Evolutionary conservation across 2,329 filamentous ascomycete species (phyloP), one percentile per base, ranked within the genome.

Genomic region (Beauveria bassiana): DNA sequence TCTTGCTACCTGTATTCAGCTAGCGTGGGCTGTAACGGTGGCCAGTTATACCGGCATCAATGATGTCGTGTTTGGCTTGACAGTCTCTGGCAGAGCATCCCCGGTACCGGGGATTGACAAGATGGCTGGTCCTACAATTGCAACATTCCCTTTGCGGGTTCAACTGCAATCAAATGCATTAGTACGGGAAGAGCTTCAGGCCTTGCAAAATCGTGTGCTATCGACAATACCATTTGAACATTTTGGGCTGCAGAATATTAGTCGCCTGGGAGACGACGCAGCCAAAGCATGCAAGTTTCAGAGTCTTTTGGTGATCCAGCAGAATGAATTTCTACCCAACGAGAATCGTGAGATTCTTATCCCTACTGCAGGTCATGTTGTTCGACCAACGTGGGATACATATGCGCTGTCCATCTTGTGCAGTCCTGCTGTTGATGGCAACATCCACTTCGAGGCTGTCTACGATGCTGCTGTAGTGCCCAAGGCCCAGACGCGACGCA

Each of bases 211-310:
- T 8, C 52, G 45, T n/a, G 28, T 63, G 45, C 10, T 61, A 16
- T 18, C 47, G 14, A 43, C 63, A 12, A 55, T 59, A 42, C 60
- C 61, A 8, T 67, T 64, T 67, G 82, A 88, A 67, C 84, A 89
- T 67, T 75, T 81, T 46, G 82, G 82, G 10, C 70, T 84, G 42
- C 81, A 84, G 50, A 67, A 82, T 62, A 85, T 85, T 59, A 80
- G 82, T 10, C 75, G 77, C n/a, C 69, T 85, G 8, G 81, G 79
- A 65, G 70, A 75, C 1, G 80, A 83, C 59, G 76, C 79, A 3
- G 73, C 78, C 18, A 73, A 80, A 63, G 81, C 81, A 3, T 83
- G 80, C 66, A 77, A 80, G 60, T 76, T 82, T 56, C 77, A 78
- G 18, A 82, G 58, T 66, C 8, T 31, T 2, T 6, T 59, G n/a